phyloP scores from a whole-genome alignment of 257 asterid species.

The Ajuga chamaepitys region DNA sequence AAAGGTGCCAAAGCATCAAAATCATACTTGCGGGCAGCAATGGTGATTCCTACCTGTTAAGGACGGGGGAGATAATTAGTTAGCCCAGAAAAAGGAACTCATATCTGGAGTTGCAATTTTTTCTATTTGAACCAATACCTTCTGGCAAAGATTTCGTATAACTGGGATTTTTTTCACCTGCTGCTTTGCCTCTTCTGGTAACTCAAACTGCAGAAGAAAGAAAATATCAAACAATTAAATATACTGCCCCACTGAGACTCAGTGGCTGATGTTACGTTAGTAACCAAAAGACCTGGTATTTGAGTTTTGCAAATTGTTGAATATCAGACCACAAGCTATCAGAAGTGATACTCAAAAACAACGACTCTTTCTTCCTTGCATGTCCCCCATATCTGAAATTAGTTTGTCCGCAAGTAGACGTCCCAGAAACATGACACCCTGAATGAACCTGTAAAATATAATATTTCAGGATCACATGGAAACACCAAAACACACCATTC shows the following conservation, averaged over 20 bases:
- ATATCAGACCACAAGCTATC: slow-evolving; percentile 83
- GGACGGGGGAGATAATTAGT: neutral
- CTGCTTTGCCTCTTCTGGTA: slow-evolving; percentile 58
- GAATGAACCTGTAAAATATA: slow-evolving; percentile 52
- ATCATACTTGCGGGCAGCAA: slow-evolving; percentile 80
- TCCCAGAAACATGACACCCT: too few relatives aligned
- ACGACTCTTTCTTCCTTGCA: slow-evolving; percentile 48
- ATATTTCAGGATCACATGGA: neutral
- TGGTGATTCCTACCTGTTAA: slow-evolving; percentile 78
- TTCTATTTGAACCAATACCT: too few relatives aligned
- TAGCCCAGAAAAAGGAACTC: too few relatives aligned
- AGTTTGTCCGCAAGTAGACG: slow-evolving; percentile 37
- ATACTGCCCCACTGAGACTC: neutral
- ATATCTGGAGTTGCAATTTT: too few relatives aligned
- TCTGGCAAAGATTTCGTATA: slow-evolving; percentile 73
- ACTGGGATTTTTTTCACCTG: slow-evolving; percentile 68
- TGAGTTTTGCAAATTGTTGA: slow-evolving; percentile 70
- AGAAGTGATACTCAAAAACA: slow-evolving; percentile 46
- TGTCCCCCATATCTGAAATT: slow-evolving; percentile 40
- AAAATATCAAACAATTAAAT: neutral
- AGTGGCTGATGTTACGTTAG: slow-evolving; percentile 4
- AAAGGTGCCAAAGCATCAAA: slow-evolving; percentile 64
- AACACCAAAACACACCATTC: slow-evolving; percentile 1
- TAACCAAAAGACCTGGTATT: slow-evolving; percentile 61
- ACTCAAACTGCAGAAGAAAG: slow-evolving; percentile 60